These are phyloP conservation scores for Metschnikowia proteae DNA, from an alignment of 805 yeast species.

Conservation along the genomic window DNA sequence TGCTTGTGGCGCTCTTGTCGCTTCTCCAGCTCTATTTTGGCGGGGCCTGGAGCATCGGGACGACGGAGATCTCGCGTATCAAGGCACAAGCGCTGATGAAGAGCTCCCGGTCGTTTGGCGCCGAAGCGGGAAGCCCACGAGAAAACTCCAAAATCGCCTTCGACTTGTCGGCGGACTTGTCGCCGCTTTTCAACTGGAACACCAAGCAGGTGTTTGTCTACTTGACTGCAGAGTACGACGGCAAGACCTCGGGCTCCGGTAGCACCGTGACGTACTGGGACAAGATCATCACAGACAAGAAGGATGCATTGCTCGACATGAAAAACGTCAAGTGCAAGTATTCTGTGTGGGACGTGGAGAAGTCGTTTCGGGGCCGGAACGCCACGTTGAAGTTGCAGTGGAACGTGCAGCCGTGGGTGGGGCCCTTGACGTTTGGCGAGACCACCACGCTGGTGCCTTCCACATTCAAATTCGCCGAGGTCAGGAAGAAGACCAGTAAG, in stretches of 20 bases:
- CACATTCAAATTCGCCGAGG: conserved; percentile 30
- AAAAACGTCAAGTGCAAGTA: conserved; percentile 63
- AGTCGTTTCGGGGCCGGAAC: conserved; percentile 55
- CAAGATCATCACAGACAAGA: conserved; percentile 58
- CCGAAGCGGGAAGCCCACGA: conserved; percentile 60
- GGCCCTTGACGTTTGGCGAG: conserved; percentile 70
- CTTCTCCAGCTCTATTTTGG: conserved; percentile 44
- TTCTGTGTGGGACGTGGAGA: conserved; percentile 81
- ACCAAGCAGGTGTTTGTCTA: conserved; percentile 95
- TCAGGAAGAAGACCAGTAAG: conserved; percentile 13
- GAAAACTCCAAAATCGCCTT: conserved; percentile 72
- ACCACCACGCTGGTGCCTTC: conserved; percentile 23
- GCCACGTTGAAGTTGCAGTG: conserved; percentile 74
- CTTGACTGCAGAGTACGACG: conserved; percentile 77
- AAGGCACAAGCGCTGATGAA: conserved; percentile 42
- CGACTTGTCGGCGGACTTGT: conserved; percentile 69
- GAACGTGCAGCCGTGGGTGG: conserved; percentile 91
- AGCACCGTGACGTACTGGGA: conserved; percentile 91
- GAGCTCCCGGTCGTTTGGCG: conserved; percentile 63
- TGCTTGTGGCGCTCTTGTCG: conserved; percentile 46
- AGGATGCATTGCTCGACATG: conserved; percentile 56
- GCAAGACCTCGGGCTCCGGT: conserved; percentile 40
- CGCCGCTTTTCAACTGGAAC: conserved; percentile 90
- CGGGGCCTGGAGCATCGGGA: conserved; percentile 42
- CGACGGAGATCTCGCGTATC: conserved; percentile 35